phyloP scores from a whole-genome alignment of 2,329 filamentous ascomycete species.

The Penicillium rolfsii region DNA sequence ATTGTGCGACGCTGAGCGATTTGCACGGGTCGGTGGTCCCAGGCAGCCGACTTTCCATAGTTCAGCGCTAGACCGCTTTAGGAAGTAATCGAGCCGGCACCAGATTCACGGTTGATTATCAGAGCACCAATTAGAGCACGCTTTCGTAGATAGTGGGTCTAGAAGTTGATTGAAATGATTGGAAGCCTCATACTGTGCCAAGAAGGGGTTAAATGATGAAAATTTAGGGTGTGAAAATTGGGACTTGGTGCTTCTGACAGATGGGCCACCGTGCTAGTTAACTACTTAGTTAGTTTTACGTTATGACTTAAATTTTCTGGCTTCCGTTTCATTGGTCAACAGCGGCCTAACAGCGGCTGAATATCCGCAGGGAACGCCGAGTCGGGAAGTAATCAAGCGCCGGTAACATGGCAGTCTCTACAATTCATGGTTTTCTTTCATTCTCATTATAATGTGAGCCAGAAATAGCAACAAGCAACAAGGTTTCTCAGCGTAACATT shows the following conservation, averaged over 20 bases:
- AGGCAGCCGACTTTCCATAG: neutral
- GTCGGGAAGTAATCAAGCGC: neutral
- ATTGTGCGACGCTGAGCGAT: neutral
- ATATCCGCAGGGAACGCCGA: neutral
- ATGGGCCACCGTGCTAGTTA: too few species aligned
- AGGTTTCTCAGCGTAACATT: neutral
- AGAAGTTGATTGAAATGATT: too few species aligned
- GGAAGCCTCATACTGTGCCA: too few species aligned
- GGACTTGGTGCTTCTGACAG: too few species aligned
- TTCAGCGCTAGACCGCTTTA: neutral
- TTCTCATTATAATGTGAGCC: neutral
- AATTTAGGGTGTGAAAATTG: too few species aligned
- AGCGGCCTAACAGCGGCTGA: too few species aligned
- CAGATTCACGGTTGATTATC: neutral
- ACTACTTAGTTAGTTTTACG: too few species aligned
- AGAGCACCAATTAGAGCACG: neutral
- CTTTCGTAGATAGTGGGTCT: too few species aligned
- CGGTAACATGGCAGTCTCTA: neutral
- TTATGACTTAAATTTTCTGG: too few species aligned
- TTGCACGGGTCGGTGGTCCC: neutral
- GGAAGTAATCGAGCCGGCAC: constrained; percentile 1
- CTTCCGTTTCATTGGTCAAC: neutral
- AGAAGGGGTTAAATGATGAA: too few species aligned
- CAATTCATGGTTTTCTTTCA: neutral
- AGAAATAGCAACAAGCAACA: neutral